Evolutionary conservation across 2,329 filamentous ascomycete genomes (phyloP).

Genomic region (Basipetospora chlamydospora): DNA sequence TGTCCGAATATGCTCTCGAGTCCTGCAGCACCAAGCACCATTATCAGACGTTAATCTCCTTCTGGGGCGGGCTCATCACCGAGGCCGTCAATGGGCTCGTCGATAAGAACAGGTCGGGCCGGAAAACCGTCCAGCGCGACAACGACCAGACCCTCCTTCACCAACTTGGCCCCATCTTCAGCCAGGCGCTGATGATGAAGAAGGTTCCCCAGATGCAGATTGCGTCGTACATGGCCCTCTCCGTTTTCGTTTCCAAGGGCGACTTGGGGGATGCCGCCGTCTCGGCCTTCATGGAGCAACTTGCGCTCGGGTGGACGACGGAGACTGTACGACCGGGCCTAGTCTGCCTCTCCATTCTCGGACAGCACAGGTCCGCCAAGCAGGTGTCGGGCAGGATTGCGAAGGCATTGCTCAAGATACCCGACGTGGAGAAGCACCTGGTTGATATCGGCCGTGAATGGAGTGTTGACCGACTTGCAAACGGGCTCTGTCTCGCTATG

Average conservation of each 20-base stretch:
- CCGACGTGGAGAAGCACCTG: constrained; percentile 44
- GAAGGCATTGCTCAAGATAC: constrained; percentile 51
- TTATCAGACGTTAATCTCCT: constrained; percentile 64
- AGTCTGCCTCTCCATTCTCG: constrained; percentile 66
- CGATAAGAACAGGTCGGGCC: constrained; percentile 61
- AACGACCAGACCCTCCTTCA: constrained; percentile 68
- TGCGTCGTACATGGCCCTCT: constrained; percentile 81
- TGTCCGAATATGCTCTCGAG: constrained; percentile 68
- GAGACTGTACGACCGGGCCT: constrained; percentile 62
- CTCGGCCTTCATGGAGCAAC: constrained; percentile 80
- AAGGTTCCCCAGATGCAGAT: constrained; percentile 67
- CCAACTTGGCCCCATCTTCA: constrained; percentile 52
- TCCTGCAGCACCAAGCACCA: constrained; percentile 58
- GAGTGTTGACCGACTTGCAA: constrained; percentile 55
- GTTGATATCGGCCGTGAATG: constrained; percentile 48
- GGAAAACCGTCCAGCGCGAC: constrained; percentile 60
- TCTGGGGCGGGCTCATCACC: constrained; percentile 81
- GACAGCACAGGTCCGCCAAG: constrained; percentile 60
- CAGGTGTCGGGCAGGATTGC: constrained; percentile 56
- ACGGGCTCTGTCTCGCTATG: constrained; percentile 54
- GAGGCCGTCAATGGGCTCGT: constrained; percentile 76
- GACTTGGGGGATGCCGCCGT: constrained; percentile 65
- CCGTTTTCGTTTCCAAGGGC: constrained; percentile 73
- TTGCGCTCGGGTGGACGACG: constrained; percentile 60
- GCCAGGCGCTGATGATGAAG: constrained; percentile 62